These are phyloP conservation scores for Aureoboletus auriporus DNA, from an alignment of 768 basidiomycete species.

Conservation along the genomic window DNA sequence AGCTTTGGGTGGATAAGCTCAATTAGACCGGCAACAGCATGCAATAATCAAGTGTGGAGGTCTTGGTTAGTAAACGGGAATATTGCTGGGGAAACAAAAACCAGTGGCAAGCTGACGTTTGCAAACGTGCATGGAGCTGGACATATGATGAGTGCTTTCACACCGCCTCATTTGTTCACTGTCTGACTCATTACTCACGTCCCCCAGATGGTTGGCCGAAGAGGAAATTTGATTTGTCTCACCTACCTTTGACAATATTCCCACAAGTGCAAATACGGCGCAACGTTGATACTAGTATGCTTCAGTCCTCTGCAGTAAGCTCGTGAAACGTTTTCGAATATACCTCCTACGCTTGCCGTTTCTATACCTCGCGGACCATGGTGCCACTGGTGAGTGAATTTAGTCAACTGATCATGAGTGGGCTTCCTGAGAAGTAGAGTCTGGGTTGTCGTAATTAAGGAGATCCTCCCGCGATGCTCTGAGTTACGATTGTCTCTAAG, in stretches of 20 bases:
- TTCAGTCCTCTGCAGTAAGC: not conserved
- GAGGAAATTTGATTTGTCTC: conserved; percentile 31
- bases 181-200: conserved; percentile 39
- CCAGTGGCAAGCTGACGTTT: conserved; percentile 48
- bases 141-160: conserved; percentile 12
- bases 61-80: conserved; percentile 32
- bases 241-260: no score
- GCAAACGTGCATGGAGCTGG: conserved; percentile 55
- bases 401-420: no score
- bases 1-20: no score
- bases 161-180: conserved; percentile 8
- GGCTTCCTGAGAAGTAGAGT: no score
- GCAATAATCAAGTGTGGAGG: conserved; percentile 37
- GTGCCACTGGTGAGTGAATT: no score
- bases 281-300: not conserved
- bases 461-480: not conserved
- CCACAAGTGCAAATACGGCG: not conserved
- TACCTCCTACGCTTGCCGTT: not conserved
- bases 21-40: conserved; percentile 45
- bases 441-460: not conserved
- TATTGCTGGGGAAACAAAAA: conserved; percentile 30
- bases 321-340: not conserved
- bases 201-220: conserved; percentile 44
- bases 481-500: not conserved
- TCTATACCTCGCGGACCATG: not conserved